These are phyloP conservation scores for Asterochloris sp. DNA, from an alignment of 139 green algal species.

Conservation along the genomic window DNA sequence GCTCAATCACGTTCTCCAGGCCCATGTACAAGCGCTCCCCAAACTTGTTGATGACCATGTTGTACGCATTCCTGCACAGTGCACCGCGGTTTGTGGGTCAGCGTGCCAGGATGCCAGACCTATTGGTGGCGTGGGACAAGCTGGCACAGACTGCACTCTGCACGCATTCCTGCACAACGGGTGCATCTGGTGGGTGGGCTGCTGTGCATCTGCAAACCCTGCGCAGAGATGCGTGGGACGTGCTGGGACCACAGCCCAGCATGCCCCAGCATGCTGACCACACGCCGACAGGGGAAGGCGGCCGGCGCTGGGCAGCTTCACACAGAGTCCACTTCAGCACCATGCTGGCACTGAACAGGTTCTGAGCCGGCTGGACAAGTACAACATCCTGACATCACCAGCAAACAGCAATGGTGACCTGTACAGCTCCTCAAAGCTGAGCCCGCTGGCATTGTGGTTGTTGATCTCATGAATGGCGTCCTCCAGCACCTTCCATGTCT, in stretches of 20 bases:
- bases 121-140: too few relatives aligned
- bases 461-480: constrained; percentile 96
- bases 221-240: too few relatives aligned
- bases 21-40: constrained; percentile 90
- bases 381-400: not conserved
- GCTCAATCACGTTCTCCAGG: constrained; percentile 67
- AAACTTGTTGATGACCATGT: constrained; percentile 99
- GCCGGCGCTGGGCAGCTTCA: too few relatives aligned
- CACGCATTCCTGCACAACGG: too few relatives aligned
- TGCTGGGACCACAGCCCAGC: too few relatives aligned
- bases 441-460: constrained; percentile 90
- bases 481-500: constrained; percentile 94
- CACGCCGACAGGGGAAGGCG: too few relatives aligned
- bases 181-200: too few relatives aligned
- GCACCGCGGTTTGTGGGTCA: not conserved
- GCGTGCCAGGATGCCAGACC: not conserved
- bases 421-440: constrained; percentile 99
- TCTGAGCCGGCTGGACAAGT: not conserved
- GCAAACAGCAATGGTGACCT: constrained; percentile 34
- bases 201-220: too few relatives aligned
- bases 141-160: too few relatives aligned
- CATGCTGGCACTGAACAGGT: not conserved
- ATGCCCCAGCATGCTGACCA: too few relatives aligned
- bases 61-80: constrained; percentile 91
- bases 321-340: too few relatives aligned